Evolutionary conservation across 208 protist species (phyloP), one percentile per base, ranked within the genome.

Genomic region (Phytomonas sp.): DNA sequence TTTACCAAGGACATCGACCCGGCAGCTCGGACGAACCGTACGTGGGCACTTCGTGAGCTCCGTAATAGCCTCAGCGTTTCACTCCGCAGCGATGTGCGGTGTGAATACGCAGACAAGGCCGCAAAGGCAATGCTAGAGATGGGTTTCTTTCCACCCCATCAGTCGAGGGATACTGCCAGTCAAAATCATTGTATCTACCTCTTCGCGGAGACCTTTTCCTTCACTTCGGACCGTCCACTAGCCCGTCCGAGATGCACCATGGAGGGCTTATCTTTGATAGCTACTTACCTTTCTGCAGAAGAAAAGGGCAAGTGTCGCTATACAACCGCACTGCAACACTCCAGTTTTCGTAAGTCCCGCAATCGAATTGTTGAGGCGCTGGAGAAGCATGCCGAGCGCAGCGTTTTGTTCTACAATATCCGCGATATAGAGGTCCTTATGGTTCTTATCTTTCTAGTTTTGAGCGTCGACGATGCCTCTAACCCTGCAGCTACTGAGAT

Each of bases 341-440:
- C 67, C 60, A 45, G 60, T 23, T 95, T 95, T 74, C 78, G 77
- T 29, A 89, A 92, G 70, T 83, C 88, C 0, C 86, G 91, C 62
- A 95, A 92, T 79, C 82, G 81, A 64, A 86, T 95, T 60, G 91
- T 95, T 29, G 87, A 93, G 69, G 86, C 80, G 29, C 70, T 95
- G 16, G 91, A 95, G 70, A 71, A 71, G 23, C 70, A 72, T n/a
- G 40, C 32, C 60, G 73, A 86, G 64, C 86, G 87, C 40, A 93
- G 86, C 73, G 91, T 95, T 29, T 80, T 95, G 11, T 95, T 95
- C 75, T 95, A 94, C 73, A 82, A 86, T 32, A 78, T 76, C 32
- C 76, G 76, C 23, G 91, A 95, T 75, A 92, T 93, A 81, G 80
- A 94, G 33, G 75, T 94, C 19, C 70, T 95, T 19, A 75, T 95